Evolutionary conservation across 441 rosid genomes (phyloP), one percentile per base, ranked within the genome.

Genomic region (Corymbia citriodora): DNA sequence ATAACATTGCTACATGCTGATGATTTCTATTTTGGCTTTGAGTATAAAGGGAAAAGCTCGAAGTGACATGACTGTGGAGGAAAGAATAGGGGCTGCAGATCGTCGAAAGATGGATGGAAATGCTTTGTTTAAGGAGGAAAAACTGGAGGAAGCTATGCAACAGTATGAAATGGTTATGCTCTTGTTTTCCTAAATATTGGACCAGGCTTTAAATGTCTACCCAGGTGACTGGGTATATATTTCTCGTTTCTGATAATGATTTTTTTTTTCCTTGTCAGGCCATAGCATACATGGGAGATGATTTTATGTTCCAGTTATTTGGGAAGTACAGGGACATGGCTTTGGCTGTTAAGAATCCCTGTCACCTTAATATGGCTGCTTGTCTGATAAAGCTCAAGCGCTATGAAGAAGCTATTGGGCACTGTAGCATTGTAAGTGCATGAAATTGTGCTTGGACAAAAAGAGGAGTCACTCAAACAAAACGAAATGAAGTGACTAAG

Each of bases 281-380:
- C 63, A 94, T 96, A 92, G 99, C 99, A 88, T 98, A 98, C 93
- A 92, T 98, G 97, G 98, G 97, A 9, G 99, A 97, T 65, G 99
- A 98, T 92, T 97, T 98, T 91, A 98, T 98, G 99, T 98, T 98
- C 94, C 99, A 97, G 93, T 94, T 96, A 90, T 97, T 96, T 92
- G 99, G 99, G 90, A 98, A 98, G 95, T 98, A 95, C 90, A 95
- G 96, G 82, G 99, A 98, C 92, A 97, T 97, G 98, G 99, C 99
- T 82, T 93, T 97, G 92, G 99, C 99, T 55, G 99, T 98, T 50
- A 98, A 98, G 92, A 98, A 97, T 94, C 99, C 99, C 90, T 98
- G 97, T 92, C 99, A 98, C 92, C 95, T 97, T 87, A 98, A 98
- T 94, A 96, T 93, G 91, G 99, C 99, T 68, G 99, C 99, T 40